Evolutionary conservation across 2,329 filamentous ascomycete species (phyloP).

Genomic region (Seiridium cupressi): DNA sequence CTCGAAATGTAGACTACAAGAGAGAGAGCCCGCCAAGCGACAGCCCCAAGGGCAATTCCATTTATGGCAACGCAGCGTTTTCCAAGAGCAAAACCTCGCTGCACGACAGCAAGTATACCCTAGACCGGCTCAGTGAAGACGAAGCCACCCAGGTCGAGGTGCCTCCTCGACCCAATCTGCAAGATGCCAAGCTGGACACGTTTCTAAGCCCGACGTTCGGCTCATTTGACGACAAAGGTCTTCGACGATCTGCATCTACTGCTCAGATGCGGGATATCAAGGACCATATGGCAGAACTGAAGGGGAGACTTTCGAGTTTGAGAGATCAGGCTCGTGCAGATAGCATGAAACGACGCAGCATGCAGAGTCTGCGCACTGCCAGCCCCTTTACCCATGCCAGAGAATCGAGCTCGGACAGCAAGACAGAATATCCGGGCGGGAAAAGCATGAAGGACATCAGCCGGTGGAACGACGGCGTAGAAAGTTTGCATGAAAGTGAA

Average conservation of each 20-base stretch:
- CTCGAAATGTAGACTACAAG: conserved; percentile 42
- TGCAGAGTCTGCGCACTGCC: conserved; percentile 71
- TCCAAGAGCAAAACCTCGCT: conserved; percentile 34
- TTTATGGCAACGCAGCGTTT: conserved; percentile 18
- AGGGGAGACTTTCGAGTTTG: conserved; percentile 78
- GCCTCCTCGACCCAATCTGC: conserved; percentile 17
- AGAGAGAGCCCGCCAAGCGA: conserved; percentile 29
- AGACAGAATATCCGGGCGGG: background rate
- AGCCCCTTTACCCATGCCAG: conserved; percentile 75
- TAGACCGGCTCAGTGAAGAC: conserved; percentile 56
- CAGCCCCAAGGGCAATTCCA: conserved; percentile 12
- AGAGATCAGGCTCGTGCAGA: conserved; percentile 79
- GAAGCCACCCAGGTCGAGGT: conserved; percentile 32
- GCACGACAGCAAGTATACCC: conserved; percentile 37
- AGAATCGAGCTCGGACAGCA: conserved; percentile 9
- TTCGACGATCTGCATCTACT: conserved; percentile 69
- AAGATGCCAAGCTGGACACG: conserved; percentile 31
- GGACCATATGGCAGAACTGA: conserved; percentile 81
- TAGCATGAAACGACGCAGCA: conserved; percentile 71
- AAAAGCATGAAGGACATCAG: background rate
- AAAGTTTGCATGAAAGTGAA: conserved; percentile 1
- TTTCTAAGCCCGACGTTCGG: conserved; percentile 46
- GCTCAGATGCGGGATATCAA: conserved; percentile 72
- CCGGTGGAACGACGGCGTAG: background rate
- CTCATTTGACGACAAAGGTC: conserved; percentile 40